Percentiles rank a stretch among this genome's conserved stretches.
Evolutionary conservation across 148 eudicot species (phyloP).

Genomic region (Silene uniflora): DNA sequence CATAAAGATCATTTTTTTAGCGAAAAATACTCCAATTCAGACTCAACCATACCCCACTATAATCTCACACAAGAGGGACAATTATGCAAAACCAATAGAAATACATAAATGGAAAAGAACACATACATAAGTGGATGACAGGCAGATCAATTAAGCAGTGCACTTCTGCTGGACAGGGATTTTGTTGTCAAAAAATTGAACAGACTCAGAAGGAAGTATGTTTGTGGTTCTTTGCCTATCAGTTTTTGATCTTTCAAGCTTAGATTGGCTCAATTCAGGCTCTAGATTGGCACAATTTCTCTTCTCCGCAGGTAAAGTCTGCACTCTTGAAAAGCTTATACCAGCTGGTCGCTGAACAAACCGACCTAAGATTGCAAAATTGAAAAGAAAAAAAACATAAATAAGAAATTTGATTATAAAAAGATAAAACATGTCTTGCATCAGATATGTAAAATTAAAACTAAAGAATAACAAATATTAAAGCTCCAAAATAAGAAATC

Average conservation of each 20-base stretch:
- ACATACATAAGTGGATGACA: no score
- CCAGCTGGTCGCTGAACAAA: constrained; percentile 17
- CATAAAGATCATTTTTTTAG: no score
- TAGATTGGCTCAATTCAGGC: constrained; percentile 31
- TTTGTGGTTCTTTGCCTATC: constrained; percentile 58
- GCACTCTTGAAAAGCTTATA: constrained; percentile 49
- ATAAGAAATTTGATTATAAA: not conserved
- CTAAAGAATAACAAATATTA: not conserved
- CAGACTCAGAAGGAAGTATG: constrained; percentile 70
- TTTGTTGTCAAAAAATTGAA: constrained; percentile 72
- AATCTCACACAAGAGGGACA: no score
- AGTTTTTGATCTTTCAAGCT: constrained; percentile 71
- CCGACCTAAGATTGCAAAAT: not conserved
- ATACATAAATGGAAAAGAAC: no score
- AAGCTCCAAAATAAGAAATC: not conserved
- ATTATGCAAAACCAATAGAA: no score
- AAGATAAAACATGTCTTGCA: not conserved
- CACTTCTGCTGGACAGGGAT: constrained; percentile 80
- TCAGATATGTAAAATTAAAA: not conserved
- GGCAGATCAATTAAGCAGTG: constrained; percentile 10
- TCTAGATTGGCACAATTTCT: constrained; percentile 33
- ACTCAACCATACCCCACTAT: no score
- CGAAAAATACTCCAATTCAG: no score
- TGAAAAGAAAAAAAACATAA: not conserved
- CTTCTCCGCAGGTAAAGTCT: constrained; percentile 51